These are phyloP conservation scores for Pseudogymnoascus sp. DNA, from an alignment of 2,329 filamentous ascomycete genomes.

Conservation along the genomic window DNA sequence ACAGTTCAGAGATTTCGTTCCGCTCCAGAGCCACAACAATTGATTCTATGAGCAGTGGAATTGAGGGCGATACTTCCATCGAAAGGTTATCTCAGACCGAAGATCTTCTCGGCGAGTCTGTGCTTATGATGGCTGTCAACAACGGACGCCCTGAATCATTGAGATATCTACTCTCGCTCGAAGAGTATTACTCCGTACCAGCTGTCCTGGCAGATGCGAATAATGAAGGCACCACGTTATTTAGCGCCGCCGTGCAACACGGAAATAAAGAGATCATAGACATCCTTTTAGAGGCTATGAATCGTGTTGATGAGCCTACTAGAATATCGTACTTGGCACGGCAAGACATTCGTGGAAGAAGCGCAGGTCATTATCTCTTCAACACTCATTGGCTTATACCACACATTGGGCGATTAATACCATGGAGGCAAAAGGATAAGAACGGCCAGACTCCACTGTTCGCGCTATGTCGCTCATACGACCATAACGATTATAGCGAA, in stretches of 20 bases:
- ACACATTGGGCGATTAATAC: conserved; percentile 68
- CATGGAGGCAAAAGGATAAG: conserved; percentile 87
- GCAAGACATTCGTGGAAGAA: conserved; percentile 80
- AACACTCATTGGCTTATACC: conserved; percentile 76
- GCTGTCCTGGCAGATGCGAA: conserved; percentile 77
- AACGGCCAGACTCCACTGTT: conserved; percentile 98
- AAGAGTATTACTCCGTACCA: conserved; percentile 65
- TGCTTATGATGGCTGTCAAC: conserved; percentile 81
- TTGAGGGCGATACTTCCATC: conserved; percentile 82
- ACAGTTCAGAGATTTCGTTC: conserved; percentile 75
- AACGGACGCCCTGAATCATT: conserved; percentile 65
- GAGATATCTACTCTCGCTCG: conserved; percentile 69
- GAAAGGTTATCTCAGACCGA: conserved; percentile 68
- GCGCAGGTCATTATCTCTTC: conserved; percentile 92
- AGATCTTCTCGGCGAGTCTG: conserved; percentile 67
- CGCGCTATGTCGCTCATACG: conserved; percentile 89
- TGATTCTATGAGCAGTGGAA: conserved; percentile 61
- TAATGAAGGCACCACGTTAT: conserved; percentile 79
- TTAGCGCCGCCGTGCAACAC: conserved; percentile 85
- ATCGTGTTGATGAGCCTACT: conserved; percentile 46
- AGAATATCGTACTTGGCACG: conserved; percentile 62
- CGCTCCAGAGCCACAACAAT: conserved; percentile 73
- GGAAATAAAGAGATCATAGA: conserved; percentile 70
- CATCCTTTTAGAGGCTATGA: conserved; percentile 65
- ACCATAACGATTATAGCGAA: conserved; percentile 74